Percentiles rank a stretch among this genome's conserved stretches.
phyloP scores from a whole-genome alignment of 306 rosid genomes.

The Fragaria ananassa region DNA sequence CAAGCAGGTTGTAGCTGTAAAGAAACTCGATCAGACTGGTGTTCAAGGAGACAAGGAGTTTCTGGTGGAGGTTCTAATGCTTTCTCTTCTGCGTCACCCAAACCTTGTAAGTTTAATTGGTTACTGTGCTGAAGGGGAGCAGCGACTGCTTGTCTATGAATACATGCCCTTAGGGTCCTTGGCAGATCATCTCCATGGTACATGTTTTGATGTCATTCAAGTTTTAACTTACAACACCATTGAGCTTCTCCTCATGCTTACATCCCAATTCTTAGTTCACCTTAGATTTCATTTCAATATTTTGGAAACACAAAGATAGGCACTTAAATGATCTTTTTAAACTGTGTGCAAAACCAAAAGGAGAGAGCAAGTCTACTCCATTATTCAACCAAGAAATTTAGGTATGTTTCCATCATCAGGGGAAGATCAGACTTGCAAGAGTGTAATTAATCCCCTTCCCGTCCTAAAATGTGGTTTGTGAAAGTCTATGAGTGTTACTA shows the following conservation, averaged over 20 bases:
- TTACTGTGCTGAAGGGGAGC: slow-evolving; percentile 63
- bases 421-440: neutral
- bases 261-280: neutral
- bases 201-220: neutral
- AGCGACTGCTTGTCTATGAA: slow-evolving; percentile 73
- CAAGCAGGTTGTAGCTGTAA: slow-evolving; percentile 58
- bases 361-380: neutral
- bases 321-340: neutral
- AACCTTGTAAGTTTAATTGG: slow-evolving; percentile 72
- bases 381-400: neutral
- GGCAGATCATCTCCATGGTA: slow-evolving; percentile 67
- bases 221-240: neutral
- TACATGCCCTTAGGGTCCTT: slow-evolving; percentile 63
- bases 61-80: slow-evolving; percentile 64
- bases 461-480: neutral
- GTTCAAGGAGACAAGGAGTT: slow-evolving; percentile 67
- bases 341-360: neutral
- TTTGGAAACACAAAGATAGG: neutral
- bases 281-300: neutral
- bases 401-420: neutral
- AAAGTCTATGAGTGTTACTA: neutral
- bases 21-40: slow-evolving; percentile 56
- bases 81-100: slow-evolving; percentile 54
- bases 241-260: neutral
- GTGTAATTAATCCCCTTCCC: neutral